Percentiles rank a stretch among this genome's conserved stretches.
phyloP scores from a whole-genome alignment of 106 monocot genomes.

The Apostasia ramifera region DNA sequence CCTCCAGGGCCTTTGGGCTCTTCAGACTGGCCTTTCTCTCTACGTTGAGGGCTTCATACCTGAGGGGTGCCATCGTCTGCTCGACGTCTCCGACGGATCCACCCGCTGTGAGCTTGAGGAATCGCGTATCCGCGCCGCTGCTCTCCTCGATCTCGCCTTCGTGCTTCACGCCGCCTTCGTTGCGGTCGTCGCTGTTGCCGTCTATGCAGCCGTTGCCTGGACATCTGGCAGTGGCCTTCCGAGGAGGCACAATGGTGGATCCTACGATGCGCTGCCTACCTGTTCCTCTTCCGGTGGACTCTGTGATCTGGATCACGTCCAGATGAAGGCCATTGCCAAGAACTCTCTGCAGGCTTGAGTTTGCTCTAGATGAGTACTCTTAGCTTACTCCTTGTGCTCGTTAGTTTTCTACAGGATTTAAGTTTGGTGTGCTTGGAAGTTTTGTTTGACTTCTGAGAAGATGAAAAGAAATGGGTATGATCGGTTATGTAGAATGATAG shows the following conservation, averaged over 20 bases:
- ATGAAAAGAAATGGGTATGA: neutral
- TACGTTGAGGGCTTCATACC: conserved; percentile 71
- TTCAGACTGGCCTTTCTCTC: conserved; percentile 47
- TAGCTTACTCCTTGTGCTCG: neutral
- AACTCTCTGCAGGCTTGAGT: conserved; percentile 3
- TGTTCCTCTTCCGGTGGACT: conserved; percentile 5
- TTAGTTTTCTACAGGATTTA: neutral
- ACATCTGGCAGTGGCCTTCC: conserved; percentile 19
- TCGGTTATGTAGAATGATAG: neutral
- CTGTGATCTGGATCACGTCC: conserved; percentile 3
- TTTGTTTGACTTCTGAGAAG: too few relatives aligned
- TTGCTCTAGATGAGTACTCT: neutral
- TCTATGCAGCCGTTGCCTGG: conserved; percentile 24
- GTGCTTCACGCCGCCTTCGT: conserved; percentile 27
- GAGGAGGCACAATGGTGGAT: conserved; percentile 2
- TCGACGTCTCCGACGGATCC: conserved; percentile 33
- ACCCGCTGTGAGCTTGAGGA: conserved; percentile 63
- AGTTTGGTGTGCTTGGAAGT: conserved; percentile 1
- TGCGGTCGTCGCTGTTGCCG: conserved; percentile 28
- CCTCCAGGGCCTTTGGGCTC: conserved; percentile 61
- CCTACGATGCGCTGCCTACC: conserved; percentile 8
- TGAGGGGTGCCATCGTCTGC: conserved; percentile 44
- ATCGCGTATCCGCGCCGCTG: conserved; percentile 39
- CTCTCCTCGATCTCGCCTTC: conserved; percentile 51
- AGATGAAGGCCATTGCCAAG: conserved; percentile 7